Base-by-base conservation (phyloP, 1,284 basidiomycete genomes). In the Xerocomus subilludens region DNA sequence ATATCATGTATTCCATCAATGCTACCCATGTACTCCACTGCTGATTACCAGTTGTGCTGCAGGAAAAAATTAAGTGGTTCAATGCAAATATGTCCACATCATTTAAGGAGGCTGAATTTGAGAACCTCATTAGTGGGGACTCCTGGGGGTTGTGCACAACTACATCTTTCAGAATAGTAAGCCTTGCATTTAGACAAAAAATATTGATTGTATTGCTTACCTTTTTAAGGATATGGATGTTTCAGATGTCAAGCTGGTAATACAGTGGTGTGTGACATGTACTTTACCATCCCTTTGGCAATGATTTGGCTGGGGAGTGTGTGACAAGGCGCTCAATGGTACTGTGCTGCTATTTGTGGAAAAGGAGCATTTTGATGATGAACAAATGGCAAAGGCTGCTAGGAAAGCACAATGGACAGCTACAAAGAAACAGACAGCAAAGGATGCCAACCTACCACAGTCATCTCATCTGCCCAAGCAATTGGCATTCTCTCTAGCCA, bases 41-140 rank as follows among this genome's bases (percentile, higher is more conserved):
- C 2, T 35, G 21, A 21, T 33, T 74, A 6, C 75, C 59, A 10
- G 13, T 2, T 5, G 59, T 64, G 16, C 58, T 76, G 8, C 6
- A 21, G 32, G 36, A 56, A 14, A 76, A 68, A 32, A 69, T 76
- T 21, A 76, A 77, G 63, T 77, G 76, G 72, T 77, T 70, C 9
- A 76, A 77, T 49, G 49, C 72, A 11, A 51, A 74, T 10, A 77
- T 77, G 76, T 70, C 63, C 6, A 4, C 16, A 11, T 5, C 25
- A 2, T 76, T 64, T 25, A 76, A 77, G 49, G 55, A 62, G 3
- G n/a, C 33, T 1, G 62, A 76, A 35, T 5, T 73, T 4, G 23
- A 36, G 6, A 73, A 71, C 27, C 13, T 76, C 4, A 2, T n/a
- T 2, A n/a, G 16, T 18, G 68, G 68, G 10, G 33, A 65, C 14